phyloP scores from a whole-genome alignment of 192 early-diverging fungal genomes.

The Podochytrium sp. region DNA sequence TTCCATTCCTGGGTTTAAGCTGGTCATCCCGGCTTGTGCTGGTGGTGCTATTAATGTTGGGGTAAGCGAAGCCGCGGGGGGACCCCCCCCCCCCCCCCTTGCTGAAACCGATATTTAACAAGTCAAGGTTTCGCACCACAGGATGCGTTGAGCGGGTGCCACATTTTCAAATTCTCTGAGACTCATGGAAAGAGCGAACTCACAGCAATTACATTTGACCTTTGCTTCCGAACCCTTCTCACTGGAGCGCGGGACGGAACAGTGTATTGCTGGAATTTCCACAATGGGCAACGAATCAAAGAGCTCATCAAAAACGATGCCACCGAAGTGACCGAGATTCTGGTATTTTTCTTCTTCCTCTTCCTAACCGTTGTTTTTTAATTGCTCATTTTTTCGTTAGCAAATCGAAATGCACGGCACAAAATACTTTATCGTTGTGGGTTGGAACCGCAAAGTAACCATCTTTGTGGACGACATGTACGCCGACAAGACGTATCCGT shows the following conservation, averaged over 20 bases:
- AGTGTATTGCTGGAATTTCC: conserved; percentile 63
- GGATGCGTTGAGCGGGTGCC: conserved; percentile 49
- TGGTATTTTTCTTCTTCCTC: conserved; percentile 20
- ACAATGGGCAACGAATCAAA: conserved; percentile 62
- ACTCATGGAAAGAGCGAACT: conserved; percentile 53
- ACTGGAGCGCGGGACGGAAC: conserved; percentile 63
- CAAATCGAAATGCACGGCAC: conserved; percentile 52
- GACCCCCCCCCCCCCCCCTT: no score
- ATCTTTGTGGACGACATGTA: conserved; percentile 49
- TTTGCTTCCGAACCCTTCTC: conserved; percentile 44
- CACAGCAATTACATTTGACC: conserved; percentile 57
- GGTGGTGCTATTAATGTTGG: conserved; percentile 57
- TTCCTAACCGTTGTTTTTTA: neutral
- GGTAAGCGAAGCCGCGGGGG: no score
- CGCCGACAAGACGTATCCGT: conserved; percentile 33
- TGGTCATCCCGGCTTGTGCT: conserved; percentile 52
- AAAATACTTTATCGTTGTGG: conserved; percentile 52
- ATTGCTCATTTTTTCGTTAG: conserved; percentile 12
- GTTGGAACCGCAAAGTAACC: conserved; percentile 55
- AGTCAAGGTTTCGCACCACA: conserved; percentile 14
- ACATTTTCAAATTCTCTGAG: conserved; percentile 51
- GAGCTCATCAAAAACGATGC: conserved; percentile 52
- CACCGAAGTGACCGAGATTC: conserved; percentile 55
- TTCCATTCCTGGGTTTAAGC: conserved; percentile 46
- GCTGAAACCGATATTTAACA: neutral